Percentiles rank a stretch among this genome's conserved stretches.
Conservation (phyloP, 495 filamentous ascomycete genomes). For the Talaromyces borbonicus region DNA sequence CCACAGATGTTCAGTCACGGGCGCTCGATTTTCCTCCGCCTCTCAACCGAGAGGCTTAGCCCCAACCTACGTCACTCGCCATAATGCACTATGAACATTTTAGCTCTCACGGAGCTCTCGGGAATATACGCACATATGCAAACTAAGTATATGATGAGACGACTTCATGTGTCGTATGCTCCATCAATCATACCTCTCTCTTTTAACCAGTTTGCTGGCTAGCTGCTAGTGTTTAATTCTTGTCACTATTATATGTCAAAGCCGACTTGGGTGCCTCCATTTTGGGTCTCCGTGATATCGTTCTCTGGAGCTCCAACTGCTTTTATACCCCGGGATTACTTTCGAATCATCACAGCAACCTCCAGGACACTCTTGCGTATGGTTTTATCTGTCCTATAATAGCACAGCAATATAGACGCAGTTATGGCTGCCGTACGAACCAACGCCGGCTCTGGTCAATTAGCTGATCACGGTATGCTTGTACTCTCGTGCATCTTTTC, state of each 20-base stretch:
- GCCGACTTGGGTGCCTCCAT: too few relatives aligned
- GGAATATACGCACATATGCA: neutral
- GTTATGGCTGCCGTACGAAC: neutral
- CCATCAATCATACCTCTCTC: neutral
- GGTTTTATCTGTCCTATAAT: neutral
- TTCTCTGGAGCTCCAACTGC: too few relatives aligned
- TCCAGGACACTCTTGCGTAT: too few relatives aligned
- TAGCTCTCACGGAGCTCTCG: neutral
- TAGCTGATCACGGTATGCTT: slow-evolving; percentile 33
- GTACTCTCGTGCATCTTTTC: slow-evolving; percentile 13
- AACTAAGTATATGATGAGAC: neutral
- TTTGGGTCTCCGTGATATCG: too few relatives aligned
- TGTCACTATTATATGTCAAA: too few relatives aligned
- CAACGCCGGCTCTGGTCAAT: slow-evolving; percentile 15
- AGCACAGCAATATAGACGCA: neutral
- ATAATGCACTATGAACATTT: neutral
- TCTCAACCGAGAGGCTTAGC: neutral
- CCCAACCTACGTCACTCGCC: neutral
- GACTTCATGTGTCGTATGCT: neutral
- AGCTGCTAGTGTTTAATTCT: neutral
- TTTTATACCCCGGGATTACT: too few relatives aligned
- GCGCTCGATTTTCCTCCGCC: too few relatives aligned
- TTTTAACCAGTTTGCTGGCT: too few relatives aligned
- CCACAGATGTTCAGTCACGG: too few relatives aligned
- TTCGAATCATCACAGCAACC: too few relatives aligned